Evolutionary conservation across 2,329 filamentous ascomycete genomes (phyloP).

Genomic region (Cadophora luteo-olivacea): DNA sequence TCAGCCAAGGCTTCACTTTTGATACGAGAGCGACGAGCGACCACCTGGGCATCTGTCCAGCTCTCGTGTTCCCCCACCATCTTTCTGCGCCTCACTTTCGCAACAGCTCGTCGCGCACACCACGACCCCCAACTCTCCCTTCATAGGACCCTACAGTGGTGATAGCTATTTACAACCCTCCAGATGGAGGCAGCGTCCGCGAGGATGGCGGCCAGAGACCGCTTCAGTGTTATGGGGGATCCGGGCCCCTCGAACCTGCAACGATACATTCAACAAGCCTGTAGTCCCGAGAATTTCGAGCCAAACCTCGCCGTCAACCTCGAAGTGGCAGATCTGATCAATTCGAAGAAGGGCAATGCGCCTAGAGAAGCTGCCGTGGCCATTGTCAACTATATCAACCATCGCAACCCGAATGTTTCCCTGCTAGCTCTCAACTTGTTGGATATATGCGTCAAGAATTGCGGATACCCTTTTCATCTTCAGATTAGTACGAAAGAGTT

Average conservation of each 20-base stretch:
- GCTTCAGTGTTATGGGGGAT: slow-evolving; percentile 83
- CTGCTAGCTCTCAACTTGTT: slow-evolving; percentile 89
- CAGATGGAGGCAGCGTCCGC: slow-evolving; percentile 93
- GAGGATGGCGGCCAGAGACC: slow-evolving; percentile 93
- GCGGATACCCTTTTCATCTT: slow-evolving; percentile 97
- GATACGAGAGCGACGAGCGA: not conserved
- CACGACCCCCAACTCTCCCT: slow-evolving; percentile 18
- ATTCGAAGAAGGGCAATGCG: slow-evolving; percentile 94
- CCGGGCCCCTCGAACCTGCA: slow-evolving; percentile 86
- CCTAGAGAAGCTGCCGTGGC: slow-evolving; percentile 93
- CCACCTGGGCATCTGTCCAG: not conserved
- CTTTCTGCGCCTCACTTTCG: slow-evolving; percentile 27
- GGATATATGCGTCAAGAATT: slow-evolving; percentile 99
- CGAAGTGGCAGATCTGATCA: slow-evolving; percentile 95
- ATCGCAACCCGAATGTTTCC: slow-evolving; percentile 94
- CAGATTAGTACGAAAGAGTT: slow-evolving; percentile 99
- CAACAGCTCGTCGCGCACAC: slow-evolving; percentile 29
- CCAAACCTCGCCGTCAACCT: slow-evolving; percentile 95
- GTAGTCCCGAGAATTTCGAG: slow-evolving; percentile 97
- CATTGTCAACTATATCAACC: slow-evolving; percentile 94
- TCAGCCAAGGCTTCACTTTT: slow-evolving; percentile 25
- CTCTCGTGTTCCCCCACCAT: slow-evolving; percentile 31
- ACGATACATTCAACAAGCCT: slow-evolving; percentile 94
- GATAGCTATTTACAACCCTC: slow-evolving; percentile 35
- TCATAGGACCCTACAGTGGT: slow-evolving; percentile 27